Base-by-base conservation (phyloP, 148 eudicot genomes). In the Oxyria digyna region DNA sequence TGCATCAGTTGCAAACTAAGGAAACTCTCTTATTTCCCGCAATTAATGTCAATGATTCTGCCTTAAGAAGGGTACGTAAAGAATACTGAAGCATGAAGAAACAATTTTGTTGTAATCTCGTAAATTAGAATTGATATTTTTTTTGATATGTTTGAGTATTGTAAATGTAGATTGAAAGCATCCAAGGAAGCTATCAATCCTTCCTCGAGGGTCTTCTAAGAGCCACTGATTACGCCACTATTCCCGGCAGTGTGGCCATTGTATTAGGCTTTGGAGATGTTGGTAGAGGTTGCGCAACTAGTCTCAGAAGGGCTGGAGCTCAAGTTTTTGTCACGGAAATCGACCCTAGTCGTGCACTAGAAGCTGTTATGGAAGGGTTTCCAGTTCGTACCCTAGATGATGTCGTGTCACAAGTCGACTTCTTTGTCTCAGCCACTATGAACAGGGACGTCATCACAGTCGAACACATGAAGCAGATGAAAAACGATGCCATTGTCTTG, bases 381-480 rank as follows among this genome's bases (percentile, higher is more conserved):
- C 91, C 79, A 52, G 81, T 86, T 65, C 78, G 85, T 13, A 70
- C 97, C 73, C 82, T 91, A 33, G 97, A 85, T 57, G 97, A 91
- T 32, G 87, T 78, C 0, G 79, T 91, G 62, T 80, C 91, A 8
- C 80, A 84, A 42, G 95, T 78, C 1, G 95, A 91, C 69, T 82
- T 91, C 81, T 88, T 91, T 42, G 95, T 88, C 64, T 86, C 95
- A 79, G 86, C 95, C 78, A 91, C 97, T 6, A 96, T 96, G 63
- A 92, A 92, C 89, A 92, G 87, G 88, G 96, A 91, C 83, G 86
- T 92, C 78, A 92, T 92, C 78, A 89, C 87, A 89, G 84, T 92
- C 18, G 73, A 79, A 77, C 81, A 92, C 88, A 89, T 92, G 97
- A 84, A 38, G 74, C 85, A 84, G 81, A 92, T 92, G 97, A 92